phyloP scores from a whole-genome alignment of 208 protist species.

The Leishmania arabica region DNA sequence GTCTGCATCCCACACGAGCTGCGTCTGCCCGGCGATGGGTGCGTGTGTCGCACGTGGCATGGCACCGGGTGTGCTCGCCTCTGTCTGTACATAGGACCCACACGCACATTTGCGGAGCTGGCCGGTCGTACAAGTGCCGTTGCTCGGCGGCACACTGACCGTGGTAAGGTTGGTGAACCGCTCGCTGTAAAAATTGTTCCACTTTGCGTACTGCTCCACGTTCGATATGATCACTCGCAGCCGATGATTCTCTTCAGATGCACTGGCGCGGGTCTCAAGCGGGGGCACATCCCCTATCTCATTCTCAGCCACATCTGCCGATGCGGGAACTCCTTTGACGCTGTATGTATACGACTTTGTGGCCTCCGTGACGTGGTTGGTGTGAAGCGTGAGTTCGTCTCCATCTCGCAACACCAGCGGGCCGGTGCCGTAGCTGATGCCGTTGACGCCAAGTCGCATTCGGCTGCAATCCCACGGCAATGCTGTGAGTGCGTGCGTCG shows the following conservation, averaged over 20 bases:
- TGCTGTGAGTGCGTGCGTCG: conserved; percentile 4
- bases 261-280: background rate
- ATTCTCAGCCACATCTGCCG: background rate
- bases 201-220: conserved; percentile 31
- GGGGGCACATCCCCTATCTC: background rate
- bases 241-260: conserved; percentile 6
- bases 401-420: conserved; percentile 32
- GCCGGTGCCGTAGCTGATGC: conserved; percentile 28
- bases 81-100: conserved; percentile 6
- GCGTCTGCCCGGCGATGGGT: background rate
- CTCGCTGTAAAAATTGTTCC: conserved; percentile 35
- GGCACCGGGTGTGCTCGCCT: background rate
- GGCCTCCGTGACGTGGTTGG: background rate
- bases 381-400: conserved; percentile 22
- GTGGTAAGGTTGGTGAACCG: conserved; percentile 18
- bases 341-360: conserved; percentile 11
- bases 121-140: too few relatives aligned
- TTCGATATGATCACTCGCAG: conserved; percentile 6
- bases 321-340: background rate
- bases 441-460: conserved; percentile 27
- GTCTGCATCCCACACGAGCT: background rate
- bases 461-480: conserved; percentile 30
- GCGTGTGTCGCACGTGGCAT: background rate
- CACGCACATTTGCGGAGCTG: conserved; percentile 11
- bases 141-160: background rate